phyloP scores from a whole-genome alignment of 75 land plant species.

The Cryptomeria japonica region DNA sequence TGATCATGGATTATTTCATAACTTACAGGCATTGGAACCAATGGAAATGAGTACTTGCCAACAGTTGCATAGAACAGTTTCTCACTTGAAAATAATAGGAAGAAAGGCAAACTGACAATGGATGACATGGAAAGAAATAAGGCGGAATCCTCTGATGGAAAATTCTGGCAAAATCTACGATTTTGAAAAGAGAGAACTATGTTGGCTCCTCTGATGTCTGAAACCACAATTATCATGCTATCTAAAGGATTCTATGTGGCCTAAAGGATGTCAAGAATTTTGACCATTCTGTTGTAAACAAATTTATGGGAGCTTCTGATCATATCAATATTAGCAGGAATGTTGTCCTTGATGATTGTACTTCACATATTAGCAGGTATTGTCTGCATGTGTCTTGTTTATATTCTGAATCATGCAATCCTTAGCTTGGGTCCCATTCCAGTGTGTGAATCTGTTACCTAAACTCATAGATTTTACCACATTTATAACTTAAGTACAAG shows the following conservation, averaged over 20 bases:
- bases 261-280: conserved; percentile 76
- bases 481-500: not conserved
- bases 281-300: conserved; percentile 71
- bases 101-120: not conserved
- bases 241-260: conserved; percentile 78
- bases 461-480: not conserved
- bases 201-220: conserved; percentile 50
- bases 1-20: conserved; percentile 2
- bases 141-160: not conserved
- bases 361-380: not conserved
- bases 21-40: not conserved
- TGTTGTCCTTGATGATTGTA: not conserved
- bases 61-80: not conserved
- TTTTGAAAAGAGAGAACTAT: conserved; percentile 73
- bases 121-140: not conserved
- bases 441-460: not conserved
- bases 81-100: not conserved
- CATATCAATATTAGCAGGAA: conserved; percentile 46
- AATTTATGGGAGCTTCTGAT: conserved; percentile 81
- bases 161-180: not conserved
- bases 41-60: conserved; percentile 5
- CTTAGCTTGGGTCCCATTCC: not conserved
- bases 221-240: conserved; percentile 63
- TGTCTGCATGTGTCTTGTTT: too few relatives aligned
- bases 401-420: not conserved